Evolutionary conservation across 129 eudicot genomes (phyloP).

Genomic region (Escallonia rubra): DNA sequence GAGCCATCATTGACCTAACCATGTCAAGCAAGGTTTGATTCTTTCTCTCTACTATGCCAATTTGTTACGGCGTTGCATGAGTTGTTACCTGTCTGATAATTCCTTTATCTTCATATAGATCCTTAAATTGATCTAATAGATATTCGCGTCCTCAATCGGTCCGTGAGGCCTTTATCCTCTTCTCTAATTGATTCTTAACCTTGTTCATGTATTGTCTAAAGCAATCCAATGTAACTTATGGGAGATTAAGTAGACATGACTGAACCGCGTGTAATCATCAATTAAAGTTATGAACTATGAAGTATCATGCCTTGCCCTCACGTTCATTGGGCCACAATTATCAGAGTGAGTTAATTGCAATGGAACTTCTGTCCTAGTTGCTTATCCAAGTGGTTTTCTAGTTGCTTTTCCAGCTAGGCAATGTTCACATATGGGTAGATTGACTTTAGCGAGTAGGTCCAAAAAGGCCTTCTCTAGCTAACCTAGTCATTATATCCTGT

Average conservation of each 20-base stretch:
- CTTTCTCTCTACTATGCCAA: not conserved
- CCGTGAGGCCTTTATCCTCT: no score
- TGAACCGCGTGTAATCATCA: not conserved
- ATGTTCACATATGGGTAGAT: no score
- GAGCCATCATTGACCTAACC: not conserved
- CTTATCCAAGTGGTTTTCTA: not conserved
- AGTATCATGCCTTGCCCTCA: no score
- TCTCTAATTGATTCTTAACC: no score
- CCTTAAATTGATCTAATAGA: not conserved
- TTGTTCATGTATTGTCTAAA: no score
- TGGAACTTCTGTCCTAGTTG: not conserved
- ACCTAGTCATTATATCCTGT: not conserved
- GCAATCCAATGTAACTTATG: no score
- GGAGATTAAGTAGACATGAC: not conserved
- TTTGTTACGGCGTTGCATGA: not conserved
- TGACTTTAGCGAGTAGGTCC: not conserved
- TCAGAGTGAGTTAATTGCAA: no score
- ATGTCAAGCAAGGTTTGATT: not conserved
- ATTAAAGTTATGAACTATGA: no score
- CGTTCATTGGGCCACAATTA: no score
- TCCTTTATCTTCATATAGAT: no score
- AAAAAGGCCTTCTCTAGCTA: not conserved
- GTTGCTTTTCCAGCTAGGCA: not conserved
- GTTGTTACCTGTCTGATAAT: not conserved
- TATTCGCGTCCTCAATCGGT: no score